Base-by-base conservation (phyloP, 2,329 filamentous ascomycete species). In the Dactylellina drechsleri region DNA sequence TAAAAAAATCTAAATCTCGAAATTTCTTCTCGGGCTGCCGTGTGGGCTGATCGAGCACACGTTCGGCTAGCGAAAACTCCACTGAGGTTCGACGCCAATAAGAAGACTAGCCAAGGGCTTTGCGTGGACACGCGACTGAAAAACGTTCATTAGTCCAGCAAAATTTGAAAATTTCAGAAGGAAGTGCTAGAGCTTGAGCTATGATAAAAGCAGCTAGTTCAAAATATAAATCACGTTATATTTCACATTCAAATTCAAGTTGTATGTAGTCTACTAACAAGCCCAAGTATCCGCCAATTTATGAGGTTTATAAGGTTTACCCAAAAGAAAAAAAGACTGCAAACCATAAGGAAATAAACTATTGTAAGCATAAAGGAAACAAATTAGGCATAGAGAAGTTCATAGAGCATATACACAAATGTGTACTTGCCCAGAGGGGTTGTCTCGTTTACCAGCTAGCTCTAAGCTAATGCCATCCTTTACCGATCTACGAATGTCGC, bases 401-500 rank as follows among this genome's bases (percentile, higher is more conserved):
- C 43, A 18, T 47, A n/a, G 16, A 47, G 16, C 43, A 13, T 18
- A 15, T 18, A 15, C 43, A 47, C 16, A 47, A 47, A 47, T n/a
- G 16, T 47, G 43, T n/a, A 47, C 13, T 18, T 13, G 15, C 49
- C 49, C 20, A 52, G 4, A 52, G 18, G 49, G 12, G 12, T 45
- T 15, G 54, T 40, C 53, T 57, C 53, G 28, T 20, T 16, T 40
- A 57, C 28, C 53, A 57, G 36, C 40, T 45, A 45, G 54, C 36
- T 57, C 8, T 41, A 26, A 57, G 28, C 28, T 18, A 45, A 26
- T 15, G 31, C 54, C 26, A 54, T 54, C 52, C 15, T 49, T 54
- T 56, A 65, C 36, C 68, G 58, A 31, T 53, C 50, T 1, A 75
- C 67, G 56, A 76, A 76, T 16, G 62, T 71, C n/a, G 67, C 74